A percentile compares a stretch with the other conserved stretches of the same genome.
These are phyloP conservation scores for Elsinoe perseae DNA, from an alignment of 2,329 filamentous ascomycete species.

Conservation along the genomic window DNA sequence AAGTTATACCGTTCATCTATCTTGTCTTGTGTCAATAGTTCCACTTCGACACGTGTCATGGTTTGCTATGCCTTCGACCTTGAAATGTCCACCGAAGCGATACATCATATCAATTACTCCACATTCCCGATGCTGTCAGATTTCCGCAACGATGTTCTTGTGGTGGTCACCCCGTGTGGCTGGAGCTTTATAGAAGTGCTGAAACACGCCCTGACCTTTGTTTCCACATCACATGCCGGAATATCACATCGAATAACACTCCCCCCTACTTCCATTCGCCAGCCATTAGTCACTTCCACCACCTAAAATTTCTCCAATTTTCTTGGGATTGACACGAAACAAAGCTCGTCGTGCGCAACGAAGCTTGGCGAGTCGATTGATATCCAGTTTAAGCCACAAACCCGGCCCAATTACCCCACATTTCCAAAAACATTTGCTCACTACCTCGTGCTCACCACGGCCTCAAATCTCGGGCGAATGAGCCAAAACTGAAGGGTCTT, in stretches of 20 bases:
- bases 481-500: conserved; percentile 19
- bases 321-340: no score
- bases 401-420: background rate
- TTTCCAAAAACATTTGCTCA: background rate
- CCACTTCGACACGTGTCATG: no score
- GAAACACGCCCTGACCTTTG: background rate
- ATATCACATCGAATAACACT: background rate
- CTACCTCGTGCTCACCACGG: background rate
- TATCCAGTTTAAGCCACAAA: background rate
- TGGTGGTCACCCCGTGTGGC: background rate
- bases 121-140: background rate
- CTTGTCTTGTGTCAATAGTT: no score
- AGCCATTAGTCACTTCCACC: background rate
- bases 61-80: no score
- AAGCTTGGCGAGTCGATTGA: background rate
- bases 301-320: background rate
- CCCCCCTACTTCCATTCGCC: background rate
- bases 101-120: no score
- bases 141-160: background rate
- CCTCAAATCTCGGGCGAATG: background rate
- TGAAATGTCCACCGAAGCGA: no score
- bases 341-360: background rate
- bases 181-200: background rate
- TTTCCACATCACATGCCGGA: background rate
- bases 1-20: no score